These are phyloP conservation scores for Pythium brassicae DNA, from an alignment of 352 stramenopile genomes.

Conservation along the genomic window DNA sequence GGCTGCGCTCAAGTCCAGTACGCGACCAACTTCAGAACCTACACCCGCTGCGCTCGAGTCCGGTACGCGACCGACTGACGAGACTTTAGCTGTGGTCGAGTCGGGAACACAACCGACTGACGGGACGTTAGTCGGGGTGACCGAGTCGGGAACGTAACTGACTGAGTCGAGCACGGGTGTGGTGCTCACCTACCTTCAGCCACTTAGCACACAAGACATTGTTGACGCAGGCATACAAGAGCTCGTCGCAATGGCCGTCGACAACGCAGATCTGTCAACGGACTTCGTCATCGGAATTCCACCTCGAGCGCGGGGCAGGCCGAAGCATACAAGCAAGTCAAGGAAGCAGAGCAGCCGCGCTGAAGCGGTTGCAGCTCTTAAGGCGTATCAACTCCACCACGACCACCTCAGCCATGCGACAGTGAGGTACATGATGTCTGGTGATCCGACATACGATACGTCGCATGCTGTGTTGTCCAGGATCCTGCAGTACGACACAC, in stretches of 20 bases:
- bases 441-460: no score
- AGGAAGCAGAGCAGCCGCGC: neutral
- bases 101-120: no score
- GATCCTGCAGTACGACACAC: no score
- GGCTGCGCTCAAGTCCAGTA: no score
- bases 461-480: no score
- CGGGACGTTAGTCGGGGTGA: no score
- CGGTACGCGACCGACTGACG: no score
- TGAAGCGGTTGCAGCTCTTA: neutral
- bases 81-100: no score
- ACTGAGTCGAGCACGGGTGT: neutral
- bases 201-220: neutral
- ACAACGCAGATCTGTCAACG: neutral
- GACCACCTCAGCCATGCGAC: neutral
- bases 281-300: neutral
- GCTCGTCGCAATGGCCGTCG: neutral
- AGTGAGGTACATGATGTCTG: neutral
- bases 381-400: neutral
- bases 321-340: neutral
- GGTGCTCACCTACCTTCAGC: neutral
- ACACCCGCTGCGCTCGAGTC: no score
- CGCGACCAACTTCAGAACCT: no score
- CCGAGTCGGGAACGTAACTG: neutral
- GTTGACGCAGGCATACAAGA: neutral
- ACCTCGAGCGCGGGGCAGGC: neutral